These are phyloP conservation scores for Nemania diffusa DNA, from an alignment of 2,329 filamentous ascomycete genomes.

Conservation along the genomic window DNA sequence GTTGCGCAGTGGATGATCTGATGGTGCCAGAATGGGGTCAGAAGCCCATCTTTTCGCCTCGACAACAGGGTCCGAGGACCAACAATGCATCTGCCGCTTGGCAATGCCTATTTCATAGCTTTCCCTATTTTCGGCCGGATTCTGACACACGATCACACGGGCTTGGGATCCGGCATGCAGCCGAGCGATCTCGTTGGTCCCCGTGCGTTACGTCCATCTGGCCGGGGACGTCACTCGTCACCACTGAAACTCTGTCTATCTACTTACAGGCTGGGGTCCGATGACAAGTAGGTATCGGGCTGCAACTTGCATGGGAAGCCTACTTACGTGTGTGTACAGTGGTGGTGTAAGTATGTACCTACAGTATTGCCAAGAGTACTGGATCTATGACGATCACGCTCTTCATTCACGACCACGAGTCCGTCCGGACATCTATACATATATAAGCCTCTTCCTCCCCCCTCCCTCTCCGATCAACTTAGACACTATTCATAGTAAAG, in stretches of 20 bases:
- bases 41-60: background rate
- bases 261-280: background rate
- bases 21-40: background rate
- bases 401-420: background rate
- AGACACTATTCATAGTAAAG: background rate
- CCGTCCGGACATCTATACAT: background rate
- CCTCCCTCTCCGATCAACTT: background rate
- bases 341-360: too few species aligned
- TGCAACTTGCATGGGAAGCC: too few species aligned
- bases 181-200: slow-evolving; percentile 31
- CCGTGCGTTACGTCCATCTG: slow-evolving; percentile 13
- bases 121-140: slow-evolving; percentile 22
- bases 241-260: slow-evolving; percentile 1
- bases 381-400: background rate
- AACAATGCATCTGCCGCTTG: slow-evolving; percentile 24
- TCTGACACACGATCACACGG: slow-evolving; percentile 30
- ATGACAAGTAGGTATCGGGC: background rate
- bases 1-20: background rate
- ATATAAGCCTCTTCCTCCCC: background rate
- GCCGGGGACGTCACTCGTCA: slow-evolving; percentile 1
- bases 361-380: too few species aligned
- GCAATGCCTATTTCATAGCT: slow-evolving; percentile 5
- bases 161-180: slow-evolving; percentile 22
- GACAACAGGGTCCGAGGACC: slow-evolving; percentile 15
- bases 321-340: too few species aligned